Base-by-base conservation (phyloP, 1,139 yeast species). In the Kurtzmaniella quercitrusa region DNA sequence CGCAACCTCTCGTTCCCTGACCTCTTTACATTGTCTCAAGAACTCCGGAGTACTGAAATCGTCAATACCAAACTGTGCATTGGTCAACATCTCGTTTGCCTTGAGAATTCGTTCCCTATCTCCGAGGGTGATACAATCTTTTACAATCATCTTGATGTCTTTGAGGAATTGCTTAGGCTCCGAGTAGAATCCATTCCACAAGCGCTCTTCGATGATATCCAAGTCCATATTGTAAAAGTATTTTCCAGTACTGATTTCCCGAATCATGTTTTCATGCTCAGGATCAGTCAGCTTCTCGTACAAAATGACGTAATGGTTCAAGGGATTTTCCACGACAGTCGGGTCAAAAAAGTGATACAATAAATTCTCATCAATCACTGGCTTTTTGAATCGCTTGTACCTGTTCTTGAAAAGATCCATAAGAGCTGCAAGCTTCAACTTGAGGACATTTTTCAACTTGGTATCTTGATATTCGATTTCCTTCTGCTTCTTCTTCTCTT, bases 171-270 rank as follows among this genome's bases (percentile, higher is more conserved):
- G 98, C 52, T 81, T 84, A 12, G 98, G 97, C 55, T 91, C 97
- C 29, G 91, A 84, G 58, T 94, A 93, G 60, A 68, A 93, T 0
- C 98, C 98, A 63, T 93, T 93, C 98, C 98, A 93, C 45, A 94
- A 68, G 46, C 98, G 75, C 58, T 93, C 98, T 57, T 93, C 99
- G 40, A 94, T 81, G 15, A 90, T 83, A 59, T 93, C 98, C 48
- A 94, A 70, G 58, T 93, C 98, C 88, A 93, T 94, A 54, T 93
- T 93, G 65, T 75, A 76, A 59, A 73, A 93, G 51, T 73, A 75
- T 46, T 77, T 79, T 2, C 95, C 95, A 0, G 95, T 85, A 0
- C 81, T 63, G 6, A 80, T 70, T 55, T 94, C 98, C 25, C 81
- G 65, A 51, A 94, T 88, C 93, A 82, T 86, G 52, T 87, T 82